phyloP scores from a whole-genome alignment of 2,329 filamentous ascomycete species.

The Peltaster fructicola region DNA sequence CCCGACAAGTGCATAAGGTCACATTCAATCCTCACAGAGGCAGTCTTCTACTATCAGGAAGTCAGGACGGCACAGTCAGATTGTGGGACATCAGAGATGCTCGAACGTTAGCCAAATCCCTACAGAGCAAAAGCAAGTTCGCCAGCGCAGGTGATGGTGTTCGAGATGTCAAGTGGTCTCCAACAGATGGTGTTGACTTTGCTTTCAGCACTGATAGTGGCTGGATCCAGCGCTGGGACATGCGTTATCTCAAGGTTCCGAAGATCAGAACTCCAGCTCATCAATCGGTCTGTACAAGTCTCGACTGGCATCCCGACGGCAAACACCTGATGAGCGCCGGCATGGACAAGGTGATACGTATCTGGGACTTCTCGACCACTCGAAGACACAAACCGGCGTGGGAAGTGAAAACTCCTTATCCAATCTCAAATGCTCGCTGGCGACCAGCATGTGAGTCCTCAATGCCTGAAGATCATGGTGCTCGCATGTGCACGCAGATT shows the following conservation, averaged over 20 bases:
- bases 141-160: slow-evolving; percentile 42
- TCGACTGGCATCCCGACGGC: slow-evolving; percentile 52
- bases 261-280: slow-evolving; percentile 45
- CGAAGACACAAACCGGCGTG: slow-evolving; percentile 41
- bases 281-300: slow-evolving; percentile 36
- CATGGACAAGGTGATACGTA: slow-evolving; percentile 42
- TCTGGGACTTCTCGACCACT: slow-evolving; percentile 44
- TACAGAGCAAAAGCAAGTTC: slow-evolving; percentile 37
- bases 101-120: slow-evolving; percentile 20
- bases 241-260: slow-evolving; percentile 37
- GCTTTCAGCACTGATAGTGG: slow-evolving; percentile 48
- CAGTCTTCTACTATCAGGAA: slow-evolving; percentile 43
- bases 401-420: slow-evolving; percentile 41
- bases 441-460: slow-evolving; percentile 40
- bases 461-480: slow-evolving; percentile 32
- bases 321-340: slow-evolving; percentile 47
- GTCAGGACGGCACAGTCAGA: slow-evolving; percentile 45
- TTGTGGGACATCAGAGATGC: slow-evolving; percentile 46
- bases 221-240: slow-evolving; percentile 46
- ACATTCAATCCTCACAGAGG: slow-evolving; percentile 47
- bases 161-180: slow-evolving; percentile 48
- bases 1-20: slow-evolving; percentile 46
- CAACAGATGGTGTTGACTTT: slow-evolving; percentile 43
- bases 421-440: slow-evolving; percentile 45
- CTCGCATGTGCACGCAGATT: slow-evolving; percentile 43